These are phyloP conservation scores for Magnusiomyces magnusii DNA, from an alignment of 1,139 yeast genomes.

Conservation along the genomic window DNA sequence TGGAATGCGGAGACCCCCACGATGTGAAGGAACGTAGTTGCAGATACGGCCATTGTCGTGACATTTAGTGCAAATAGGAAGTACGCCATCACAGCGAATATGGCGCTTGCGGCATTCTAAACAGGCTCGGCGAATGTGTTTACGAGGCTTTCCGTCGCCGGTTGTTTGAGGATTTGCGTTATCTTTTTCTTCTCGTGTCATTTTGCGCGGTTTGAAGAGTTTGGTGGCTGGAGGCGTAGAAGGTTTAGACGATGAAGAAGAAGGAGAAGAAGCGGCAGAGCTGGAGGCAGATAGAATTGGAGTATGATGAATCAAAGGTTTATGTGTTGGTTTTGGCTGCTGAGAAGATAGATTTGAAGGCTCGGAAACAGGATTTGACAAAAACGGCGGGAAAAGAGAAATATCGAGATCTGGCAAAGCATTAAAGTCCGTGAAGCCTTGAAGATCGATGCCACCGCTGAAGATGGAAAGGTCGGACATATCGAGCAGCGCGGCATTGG, in stretches of 20 bases:
- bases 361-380: background rate
- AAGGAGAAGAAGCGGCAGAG: background rate
- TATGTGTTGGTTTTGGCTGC: too few relatives aligned
- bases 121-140: constrained; percentile 17
- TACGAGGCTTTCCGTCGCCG: constrained; percentile 15
- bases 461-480: constrained; percentile 68
- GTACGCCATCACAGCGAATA: constrained; percentile 16
- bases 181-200: constrained; percentile 3
- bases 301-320: background rate
- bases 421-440: background rate
- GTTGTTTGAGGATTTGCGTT: constrained; percentile 9
- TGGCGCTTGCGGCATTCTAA: constrained; percentile 17
- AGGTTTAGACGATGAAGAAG: background rate
- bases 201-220: background rate
- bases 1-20: constrained; percentile 17
- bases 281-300: background rate
- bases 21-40: constrained; percentile 15
- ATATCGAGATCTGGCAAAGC: background rate
- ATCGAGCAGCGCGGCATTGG: constrained; percentile 75
- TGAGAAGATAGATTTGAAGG: background rate
- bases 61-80: constrained; percentile 16
- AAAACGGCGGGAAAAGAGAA: background rate
- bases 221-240: background rate
- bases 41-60: constrained; percentile 13
- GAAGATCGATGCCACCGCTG: constrained; percentile 20